phyloP scores from a whole-genome alignment of 768 basidiomycete genomes.

The Mycena haematopus region DNA sequence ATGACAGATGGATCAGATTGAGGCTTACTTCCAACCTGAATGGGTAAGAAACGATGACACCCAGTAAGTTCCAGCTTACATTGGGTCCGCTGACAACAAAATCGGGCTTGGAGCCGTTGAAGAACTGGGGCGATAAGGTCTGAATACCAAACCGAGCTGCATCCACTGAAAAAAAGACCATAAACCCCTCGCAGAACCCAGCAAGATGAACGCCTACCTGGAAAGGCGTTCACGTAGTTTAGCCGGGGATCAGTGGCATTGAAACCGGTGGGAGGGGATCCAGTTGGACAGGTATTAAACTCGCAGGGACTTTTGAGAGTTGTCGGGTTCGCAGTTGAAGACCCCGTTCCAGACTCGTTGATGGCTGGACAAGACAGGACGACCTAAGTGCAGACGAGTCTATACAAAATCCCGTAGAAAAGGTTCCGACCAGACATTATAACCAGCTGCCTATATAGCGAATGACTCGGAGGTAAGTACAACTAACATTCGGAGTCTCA shows the following conservation, averaged over 20 bases:
- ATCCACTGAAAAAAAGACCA: conserved; percentile 35
- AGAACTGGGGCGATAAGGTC: conserved; percentile 50
- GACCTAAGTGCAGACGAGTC: conserved; percentile 38
- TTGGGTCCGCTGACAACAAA: conserved; percentile 56
- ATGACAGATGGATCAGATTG: background rate
- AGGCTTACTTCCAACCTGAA: conserved; percentile 40
- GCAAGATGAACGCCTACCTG: conserved; percentile 30
- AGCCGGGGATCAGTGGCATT: conserved; percentile 44
- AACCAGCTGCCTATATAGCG: conserved; percentile 44
- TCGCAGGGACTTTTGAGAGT: conserved; percentile 47
- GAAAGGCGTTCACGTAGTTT: conserved; percentile 47
- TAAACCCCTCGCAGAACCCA: background rate
- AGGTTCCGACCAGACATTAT: conserved; percentile 38
- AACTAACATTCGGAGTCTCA: background rate
- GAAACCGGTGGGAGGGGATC: conserved; percentile 50
- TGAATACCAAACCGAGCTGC: conserved; percentile 50
- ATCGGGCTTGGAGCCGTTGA: conserved; percentile 44
- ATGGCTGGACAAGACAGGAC: conserved; percentile 54
- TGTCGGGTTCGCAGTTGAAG: conserved; percentile 44
- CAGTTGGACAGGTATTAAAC: conserved; percentile 52
- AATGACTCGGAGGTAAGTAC: background rate
- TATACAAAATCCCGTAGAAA: background rate
- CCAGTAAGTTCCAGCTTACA: conserved; percentile 27
- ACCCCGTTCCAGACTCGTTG: conserved; percentile 55
- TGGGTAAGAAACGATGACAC: background rate